Evolutionary conservation across 305 asterid genomes (phyloP).

Genomic region (Fraxinus dipetala): DNA sequence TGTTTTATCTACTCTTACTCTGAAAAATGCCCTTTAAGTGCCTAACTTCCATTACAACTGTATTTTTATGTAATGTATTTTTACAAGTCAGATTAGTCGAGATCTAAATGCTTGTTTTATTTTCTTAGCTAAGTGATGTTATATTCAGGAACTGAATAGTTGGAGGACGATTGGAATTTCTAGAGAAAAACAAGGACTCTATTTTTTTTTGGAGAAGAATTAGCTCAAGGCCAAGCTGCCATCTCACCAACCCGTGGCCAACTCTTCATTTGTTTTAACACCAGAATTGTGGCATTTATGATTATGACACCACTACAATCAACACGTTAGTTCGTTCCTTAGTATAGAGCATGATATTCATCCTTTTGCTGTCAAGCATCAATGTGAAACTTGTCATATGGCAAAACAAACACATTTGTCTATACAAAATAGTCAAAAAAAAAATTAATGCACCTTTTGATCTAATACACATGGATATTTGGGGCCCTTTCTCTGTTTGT

Average conservation of each 20-base stretch:
- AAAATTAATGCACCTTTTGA: too few relatives aligned
- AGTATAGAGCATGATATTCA: not conserved
- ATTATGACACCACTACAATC: not conserved
- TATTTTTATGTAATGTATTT: too few relatives aligned
- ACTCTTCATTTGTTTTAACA: not conserved
- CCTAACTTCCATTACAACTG: not conserved
- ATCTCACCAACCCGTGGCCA: not conserved
- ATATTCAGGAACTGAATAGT: not conserved
- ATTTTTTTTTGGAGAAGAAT: not conserved
- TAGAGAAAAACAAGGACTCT: not conserved
- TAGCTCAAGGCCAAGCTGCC: not conserved
- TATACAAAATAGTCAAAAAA: too few relatives aligned
- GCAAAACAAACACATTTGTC: too few relatives aligned
- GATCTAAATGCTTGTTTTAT: not conserved
- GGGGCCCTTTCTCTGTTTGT: too few relatives aligned
- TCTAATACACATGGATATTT: too few relatives aligned
- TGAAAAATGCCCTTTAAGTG: too few relatives aligned
- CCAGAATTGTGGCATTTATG: not conserved
- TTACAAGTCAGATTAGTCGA: not conserved
- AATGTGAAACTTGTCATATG: too few relatives aligned
- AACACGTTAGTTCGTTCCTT: not conserved
- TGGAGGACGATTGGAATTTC: not conserved
- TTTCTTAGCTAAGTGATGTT: not conserved
- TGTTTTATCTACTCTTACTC: too few relatives aligned
- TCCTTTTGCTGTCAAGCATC: too few relatives aligned